Percentiles rank a stretch among this genome's conserved stretches.
These are phyloP conservation scores for Rhododendron kiyosumense DNA, from an alignment of 148 eudicot species.

Conservation along the genomic window DNA sequence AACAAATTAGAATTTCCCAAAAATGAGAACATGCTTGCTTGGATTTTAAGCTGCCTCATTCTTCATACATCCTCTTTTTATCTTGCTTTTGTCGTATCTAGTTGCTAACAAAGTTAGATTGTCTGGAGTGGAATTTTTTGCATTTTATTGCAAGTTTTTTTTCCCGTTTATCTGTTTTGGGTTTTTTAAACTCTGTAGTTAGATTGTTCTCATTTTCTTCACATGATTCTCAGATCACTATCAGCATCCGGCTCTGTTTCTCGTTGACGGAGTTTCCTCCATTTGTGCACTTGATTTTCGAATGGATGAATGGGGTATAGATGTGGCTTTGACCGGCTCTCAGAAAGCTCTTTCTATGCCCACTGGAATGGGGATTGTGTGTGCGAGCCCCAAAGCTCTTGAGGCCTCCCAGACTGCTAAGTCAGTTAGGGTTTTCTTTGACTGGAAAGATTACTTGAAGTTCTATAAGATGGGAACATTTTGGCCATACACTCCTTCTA, in stretches of 20 bases:
- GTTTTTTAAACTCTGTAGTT: background rate
- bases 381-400: constrained; percentile 91
- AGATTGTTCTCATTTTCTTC: background rate
- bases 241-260: constrained; percentile 88
- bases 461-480: constrained; percentile 83
- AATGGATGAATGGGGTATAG: constrained; percentile 98
- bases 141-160: background rate
- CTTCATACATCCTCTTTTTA: background rate
- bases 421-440: constrained; percentile 88
- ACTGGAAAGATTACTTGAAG: constrained; percentile 96
- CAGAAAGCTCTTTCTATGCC: constrained; percentile 98
- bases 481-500: constrained; percentile 99
- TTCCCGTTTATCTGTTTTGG: background rate
- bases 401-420: constrained; percentile 86
- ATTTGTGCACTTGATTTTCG: constrained; percentile 96
- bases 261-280: constrained; percentile 96
- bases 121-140: background rate
- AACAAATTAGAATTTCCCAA: background rate
- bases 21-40: background rate
- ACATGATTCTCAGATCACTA: constrained; percentile 61
- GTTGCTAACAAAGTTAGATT: background rate
- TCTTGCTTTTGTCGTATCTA: too few species aligned
- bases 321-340: constrained; percentile 98
- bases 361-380: constrained; percentile 86
- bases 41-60: background rate